phyloP scores from a whole-genome alignment of 108 stramenopile species.

The Nannochloropsis granulata region DNA sequence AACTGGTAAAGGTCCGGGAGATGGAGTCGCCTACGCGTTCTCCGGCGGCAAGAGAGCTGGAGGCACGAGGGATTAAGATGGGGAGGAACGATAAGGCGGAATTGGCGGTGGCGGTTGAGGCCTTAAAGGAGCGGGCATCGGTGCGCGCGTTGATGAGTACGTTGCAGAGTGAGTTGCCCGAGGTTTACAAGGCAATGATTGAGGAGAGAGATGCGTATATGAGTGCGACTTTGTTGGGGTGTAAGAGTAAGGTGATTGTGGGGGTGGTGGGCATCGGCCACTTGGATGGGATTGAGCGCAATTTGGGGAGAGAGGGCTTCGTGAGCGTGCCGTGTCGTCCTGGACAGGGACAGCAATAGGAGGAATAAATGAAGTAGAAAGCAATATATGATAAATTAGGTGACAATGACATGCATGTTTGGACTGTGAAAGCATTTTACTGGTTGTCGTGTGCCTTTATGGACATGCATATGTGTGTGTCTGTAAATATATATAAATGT shows the following conservation, averaged over 20 bases:
- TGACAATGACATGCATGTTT: no score
- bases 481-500: no score
- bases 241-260: neutral
- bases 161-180: neutral
- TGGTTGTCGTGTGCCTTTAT: no score
- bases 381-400: neutral
- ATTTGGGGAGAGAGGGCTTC: neutral
- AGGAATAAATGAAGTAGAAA: neutral
- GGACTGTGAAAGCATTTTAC: no score
- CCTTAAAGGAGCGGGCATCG: neutral
- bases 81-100: neutral
- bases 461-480: no score
- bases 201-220: neutral
- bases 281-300: neutral
- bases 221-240: neutral
- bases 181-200: neutral
- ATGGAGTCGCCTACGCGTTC: neutral
- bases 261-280: neutral
- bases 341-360: neutral
- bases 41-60: neutral
- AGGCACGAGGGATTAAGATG: neutral
- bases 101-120: neutral
- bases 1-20: neutral
- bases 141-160: neutral
- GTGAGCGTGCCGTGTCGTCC: neutral